Evolutionary conservation across 768 basidiomycete genomes (phyloP).

Genomic region (Mycena polygramma): DNA sequence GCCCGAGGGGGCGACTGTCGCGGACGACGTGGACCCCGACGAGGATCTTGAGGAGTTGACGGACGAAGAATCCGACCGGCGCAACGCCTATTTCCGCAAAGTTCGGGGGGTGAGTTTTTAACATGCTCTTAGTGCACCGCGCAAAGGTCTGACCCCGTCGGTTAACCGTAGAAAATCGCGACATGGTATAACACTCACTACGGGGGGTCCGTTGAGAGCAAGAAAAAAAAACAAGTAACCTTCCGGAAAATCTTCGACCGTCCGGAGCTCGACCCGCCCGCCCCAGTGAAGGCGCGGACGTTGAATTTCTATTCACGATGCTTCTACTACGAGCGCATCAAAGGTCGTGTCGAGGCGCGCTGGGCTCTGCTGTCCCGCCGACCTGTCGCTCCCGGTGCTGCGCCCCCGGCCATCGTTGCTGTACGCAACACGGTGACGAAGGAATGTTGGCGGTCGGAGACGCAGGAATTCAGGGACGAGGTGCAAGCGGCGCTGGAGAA

Average conservation of each 20-base stretch:
- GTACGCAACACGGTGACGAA: not conserved
- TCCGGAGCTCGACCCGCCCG: not conserved
- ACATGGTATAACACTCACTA: constrained; percentile 9
- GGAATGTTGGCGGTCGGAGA: constrained; percentile 6
- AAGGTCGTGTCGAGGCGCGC: not conserved
- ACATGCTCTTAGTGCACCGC: too few species aligned
- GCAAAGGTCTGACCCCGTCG: too few species aligned
- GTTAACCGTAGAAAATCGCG: not conserved
- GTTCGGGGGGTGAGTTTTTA: too few species aligned
- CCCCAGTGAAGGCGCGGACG: not conserved
- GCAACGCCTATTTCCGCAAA: too few species aligned
- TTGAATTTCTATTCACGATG: not conserved
- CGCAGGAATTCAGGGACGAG: not conserved
- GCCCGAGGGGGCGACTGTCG: not conserved
- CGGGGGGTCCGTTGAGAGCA: not conserved
- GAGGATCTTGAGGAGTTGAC: not conserved
- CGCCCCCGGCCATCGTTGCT: not conserved
- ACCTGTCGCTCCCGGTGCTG: not conserved
- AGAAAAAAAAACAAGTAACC: not conserved
- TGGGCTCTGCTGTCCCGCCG: not conserved
- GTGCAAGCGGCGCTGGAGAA: not conserved
- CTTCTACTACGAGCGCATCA: not conserved
- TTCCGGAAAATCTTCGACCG: constrained; percentile 17
- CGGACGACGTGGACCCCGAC: constrained; percentile 11
- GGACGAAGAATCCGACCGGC: too few species aligned